Conservation (phyloP, 2,329 filamentous ascomycete genomes). For the Diplodia scrobiculata region DNA sequence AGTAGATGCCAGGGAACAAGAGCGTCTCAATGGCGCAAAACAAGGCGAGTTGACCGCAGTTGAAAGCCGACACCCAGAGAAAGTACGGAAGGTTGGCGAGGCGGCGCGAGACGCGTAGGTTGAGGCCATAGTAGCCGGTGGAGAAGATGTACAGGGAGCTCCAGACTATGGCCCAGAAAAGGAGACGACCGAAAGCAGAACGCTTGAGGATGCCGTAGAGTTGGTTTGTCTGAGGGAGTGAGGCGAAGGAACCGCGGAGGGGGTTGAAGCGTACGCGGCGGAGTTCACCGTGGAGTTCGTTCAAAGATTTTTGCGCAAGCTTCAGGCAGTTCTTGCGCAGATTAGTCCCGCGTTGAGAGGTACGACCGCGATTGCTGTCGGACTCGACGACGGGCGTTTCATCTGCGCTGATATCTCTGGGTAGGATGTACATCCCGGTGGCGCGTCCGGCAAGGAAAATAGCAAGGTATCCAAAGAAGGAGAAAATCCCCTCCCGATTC, state of each 20-base stretch:
- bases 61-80: constrained; percentile 90
- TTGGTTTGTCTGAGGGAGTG: constrained; percentile 33
- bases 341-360: neutral
- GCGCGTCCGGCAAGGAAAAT: constrained; percentile 92
- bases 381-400: neutral
- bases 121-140: constrained; percentile 71
- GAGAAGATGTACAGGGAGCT: constrained; percentile 67
- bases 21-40: constrained; percentile 77
- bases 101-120: constrained; percentile 78
- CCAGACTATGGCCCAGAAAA: constrained; percentile 69
- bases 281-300: constrained; percentile 6
- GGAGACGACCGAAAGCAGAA: constrained; percentile 65
- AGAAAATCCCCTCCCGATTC: constrained; percentile 95
- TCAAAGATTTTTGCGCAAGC: constrained; percentile 7
- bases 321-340: constrained; percentile 16
- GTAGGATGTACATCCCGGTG: constrained; percentile 76
- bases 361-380: constrained; percentile 5
- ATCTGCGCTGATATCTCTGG: constrained; percentile 6
- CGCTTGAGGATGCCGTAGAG: constrained; percentile 54
- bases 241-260: neutral
- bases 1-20: constrained; percentile 74
- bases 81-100: constrained; percentile 93
- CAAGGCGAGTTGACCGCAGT: constrained; percentile 75
- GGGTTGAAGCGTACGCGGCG: constrained; percentile 14
- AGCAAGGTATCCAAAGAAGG: constrained; percentile 87